phyloP scores from a whole-genome alignment of 2,329 filamentous ascomycete genomes.

The Myriangium duriaei region DNA sequence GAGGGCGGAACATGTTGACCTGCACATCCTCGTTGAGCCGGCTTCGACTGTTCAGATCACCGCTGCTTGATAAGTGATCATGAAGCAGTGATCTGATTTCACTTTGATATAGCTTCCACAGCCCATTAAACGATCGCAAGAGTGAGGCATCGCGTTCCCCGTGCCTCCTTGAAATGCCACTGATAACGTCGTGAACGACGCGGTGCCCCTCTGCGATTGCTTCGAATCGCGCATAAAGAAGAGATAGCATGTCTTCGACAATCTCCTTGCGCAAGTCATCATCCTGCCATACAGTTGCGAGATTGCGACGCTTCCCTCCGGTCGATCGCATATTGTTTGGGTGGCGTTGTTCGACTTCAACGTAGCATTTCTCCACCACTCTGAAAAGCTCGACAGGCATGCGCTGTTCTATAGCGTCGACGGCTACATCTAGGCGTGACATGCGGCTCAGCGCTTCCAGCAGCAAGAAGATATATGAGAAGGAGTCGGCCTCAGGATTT shows the following conservation, averaged over 20 bases:
- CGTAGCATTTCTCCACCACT: constrained; percentile 88
- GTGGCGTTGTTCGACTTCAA: constrained; percentile 84
- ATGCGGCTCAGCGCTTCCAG: constrained; percentile 86
- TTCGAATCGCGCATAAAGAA: constrained; percentile 91
- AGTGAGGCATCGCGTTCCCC: constrained; percentile 51
- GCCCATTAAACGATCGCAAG: constrained; percentile 80
- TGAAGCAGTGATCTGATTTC: constrained; percentile 90
- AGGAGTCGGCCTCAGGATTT: constrained; percentile 91
- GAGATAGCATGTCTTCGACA: constrained; percentile 83
- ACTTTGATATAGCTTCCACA: constrained; percentile 97
- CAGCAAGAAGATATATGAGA: constrained; percentile 79
- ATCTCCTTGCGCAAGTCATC: constrained; percentile 60
- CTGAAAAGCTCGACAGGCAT: constrained; percentile 87
- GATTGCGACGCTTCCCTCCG: constrained; percentile 30
- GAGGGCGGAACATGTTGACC: constrained; percentile 41
- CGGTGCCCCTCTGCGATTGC: constrained; percentile 93
- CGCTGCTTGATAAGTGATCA: constrained; percentile 90
- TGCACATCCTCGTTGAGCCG: constrained; percentile 37
- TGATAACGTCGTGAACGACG: constrained; percentile 83
- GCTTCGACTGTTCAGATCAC: constrained; percentile 51
- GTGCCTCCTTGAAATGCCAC: constrained; percentile 73
- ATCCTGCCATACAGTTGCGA: constrained; percentile 18
- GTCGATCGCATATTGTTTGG: constrained; percentile 56
- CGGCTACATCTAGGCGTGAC: constrained; percentile 69
- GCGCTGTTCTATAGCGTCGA: constrained; percentile 84